A percentile compares a stretch with the other conserved stretches of the same genome.
Evolutionary conservation across 2,329 filamentous ascomycete genomes (phyloP).

Genomic region (Plenodomus biglobosus): DNA sequence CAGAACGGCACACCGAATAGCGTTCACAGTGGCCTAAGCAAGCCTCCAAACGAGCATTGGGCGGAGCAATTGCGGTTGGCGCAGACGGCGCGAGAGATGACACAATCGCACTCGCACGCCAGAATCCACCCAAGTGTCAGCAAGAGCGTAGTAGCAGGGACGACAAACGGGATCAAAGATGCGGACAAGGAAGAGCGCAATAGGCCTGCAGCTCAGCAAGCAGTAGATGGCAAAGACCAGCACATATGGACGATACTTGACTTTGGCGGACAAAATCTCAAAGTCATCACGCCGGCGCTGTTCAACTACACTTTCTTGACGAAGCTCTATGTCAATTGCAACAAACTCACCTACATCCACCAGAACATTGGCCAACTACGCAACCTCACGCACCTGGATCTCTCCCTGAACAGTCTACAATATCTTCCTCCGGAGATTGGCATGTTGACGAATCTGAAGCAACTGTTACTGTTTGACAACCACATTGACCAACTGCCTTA

Average conservation of each 20-base stretch:
- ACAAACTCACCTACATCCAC: conserved; percentile 81
- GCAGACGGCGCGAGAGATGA: conserved; percentile 70
- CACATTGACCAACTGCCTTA: conserved; percentile 77
- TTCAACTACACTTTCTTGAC: conserved; percentile 87
- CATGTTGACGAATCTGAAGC: conserved; percentile 92
- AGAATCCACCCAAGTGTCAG: conserved; percentile 70
- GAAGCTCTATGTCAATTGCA: conserved; percentile 91
- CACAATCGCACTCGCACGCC: conserved; percentile 74
- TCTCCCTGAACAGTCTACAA: conserved; percentile 82
- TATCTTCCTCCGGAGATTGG: conserved; percentile 87
- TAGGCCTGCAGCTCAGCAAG: conserved; percentile 62
- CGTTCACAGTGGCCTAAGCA: conserved; percentile 58
- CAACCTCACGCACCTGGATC: conserved; percentile 78
- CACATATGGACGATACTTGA: conserved; percentile 94
- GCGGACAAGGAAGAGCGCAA: conserved; percentile 62
- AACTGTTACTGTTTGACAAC: conserved; percentile 88
- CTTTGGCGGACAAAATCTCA: conserved; percentile 91
- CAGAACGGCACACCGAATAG: conserved; percentile 61
- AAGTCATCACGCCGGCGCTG: conserved; percentile 74
- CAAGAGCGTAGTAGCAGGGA: conserved; percentile 61
- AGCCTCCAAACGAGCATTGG: conserved; percentile 74
- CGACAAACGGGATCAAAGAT: conserved; percentile 54
- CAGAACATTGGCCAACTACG: conserved; percentile 79
- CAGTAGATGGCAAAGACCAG: conserved; percentile 44
- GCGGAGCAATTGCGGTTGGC: conserved; percentile 80